phyloP scores from a whole-genome alignment of 176 grass and related monocot genomes.

The Lolium rigidum region DNA sequence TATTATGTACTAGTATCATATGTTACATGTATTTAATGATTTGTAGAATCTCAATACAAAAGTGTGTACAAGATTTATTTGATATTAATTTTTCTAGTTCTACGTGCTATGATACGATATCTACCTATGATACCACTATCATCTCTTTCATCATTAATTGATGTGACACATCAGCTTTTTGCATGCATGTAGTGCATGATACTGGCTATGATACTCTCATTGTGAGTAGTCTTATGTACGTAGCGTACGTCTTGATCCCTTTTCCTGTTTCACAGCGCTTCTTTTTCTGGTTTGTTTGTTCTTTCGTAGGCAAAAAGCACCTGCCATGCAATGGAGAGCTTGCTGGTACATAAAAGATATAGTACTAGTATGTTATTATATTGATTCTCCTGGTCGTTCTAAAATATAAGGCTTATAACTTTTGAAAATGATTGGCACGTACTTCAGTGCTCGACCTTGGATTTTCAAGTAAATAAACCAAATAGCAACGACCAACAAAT shows the following conservation, averaged over 20 bases:
- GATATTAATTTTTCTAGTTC: too few relatives aligned
- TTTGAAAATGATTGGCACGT: background rate
- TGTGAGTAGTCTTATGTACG: too few relatives aligned
- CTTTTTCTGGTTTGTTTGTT: background rate
- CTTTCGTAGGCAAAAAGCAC: constrained; percentile 17
- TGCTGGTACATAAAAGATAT: background rate
- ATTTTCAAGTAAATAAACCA: background rate
- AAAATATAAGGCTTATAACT: background rate
- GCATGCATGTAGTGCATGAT: too few relatives aligned
- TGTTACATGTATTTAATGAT: too few relatives aligned
- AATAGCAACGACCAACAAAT: background rate
- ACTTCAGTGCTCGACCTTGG: background rate
- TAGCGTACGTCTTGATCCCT: background rate
- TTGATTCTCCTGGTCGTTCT: background rate
- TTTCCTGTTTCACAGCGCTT: constrained; percentile 20
- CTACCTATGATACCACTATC: too few relatives aligned
- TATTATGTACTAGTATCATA: too few relatives aligned
- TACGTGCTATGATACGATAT: too few relatives aligned
- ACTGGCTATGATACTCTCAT: too few relatives aligned
- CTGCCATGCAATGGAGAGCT: background rate
- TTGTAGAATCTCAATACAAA: too few relatives aligned
- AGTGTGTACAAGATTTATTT: too few relatives aligned
- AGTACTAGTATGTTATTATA: background rate
- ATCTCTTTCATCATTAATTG: too few relatives aligned
- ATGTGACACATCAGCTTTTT: too few relatives aligned